Conservation (phyloP, 1,284 basidiomycete species). For the Earliella scabrosa region DNA sequence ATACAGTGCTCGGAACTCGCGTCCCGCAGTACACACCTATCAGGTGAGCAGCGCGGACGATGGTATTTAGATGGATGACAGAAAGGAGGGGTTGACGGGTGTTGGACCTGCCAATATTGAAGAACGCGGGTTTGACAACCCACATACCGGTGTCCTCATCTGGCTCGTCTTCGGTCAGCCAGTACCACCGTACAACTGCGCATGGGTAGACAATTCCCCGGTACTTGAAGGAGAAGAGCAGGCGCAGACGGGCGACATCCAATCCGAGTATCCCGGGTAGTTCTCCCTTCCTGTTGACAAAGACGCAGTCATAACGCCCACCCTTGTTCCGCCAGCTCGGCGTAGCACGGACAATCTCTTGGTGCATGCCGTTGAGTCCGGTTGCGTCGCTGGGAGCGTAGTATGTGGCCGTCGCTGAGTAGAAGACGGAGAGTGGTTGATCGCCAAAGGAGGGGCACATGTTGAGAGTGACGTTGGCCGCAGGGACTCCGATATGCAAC, state of each 20-base stretch:
- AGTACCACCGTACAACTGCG: background rate
- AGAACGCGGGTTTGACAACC: background rate
- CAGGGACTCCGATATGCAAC: too few relatives aligned
- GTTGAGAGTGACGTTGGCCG: background rate
- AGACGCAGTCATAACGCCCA: background rate
- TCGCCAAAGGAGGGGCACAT: background rate
- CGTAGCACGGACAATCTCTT: constrained; percentile 13
- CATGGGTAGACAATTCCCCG: background rate
- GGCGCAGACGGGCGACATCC: background rate
- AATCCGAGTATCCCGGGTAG: background rate
- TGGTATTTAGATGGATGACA: background rate
- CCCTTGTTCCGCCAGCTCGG: constrained; percentile 5
- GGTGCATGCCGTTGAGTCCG: constrained; percentile 7
- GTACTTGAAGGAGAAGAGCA: background rate
- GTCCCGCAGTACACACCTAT: background rate
- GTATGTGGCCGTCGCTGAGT: constrained; percentile 9
- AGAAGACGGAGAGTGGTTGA: background rate
- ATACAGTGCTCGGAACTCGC: background rate
- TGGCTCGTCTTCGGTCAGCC: background rate
- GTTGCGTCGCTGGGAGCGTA: constrained; percentile 13
- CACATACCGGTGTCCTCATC: background rate
- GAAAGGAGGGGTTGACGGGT: background rate
- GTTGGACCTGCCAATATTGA: background rate
- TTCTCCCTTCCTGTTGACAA: background rate
- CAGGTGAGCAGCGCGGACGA: background rate